Percentiles rank a stretch among this genome's conserved stretches.
Evolutionary conservation across 306 rosid species (phyloP).

Genomic region (Cajanus cajan): DNA sequence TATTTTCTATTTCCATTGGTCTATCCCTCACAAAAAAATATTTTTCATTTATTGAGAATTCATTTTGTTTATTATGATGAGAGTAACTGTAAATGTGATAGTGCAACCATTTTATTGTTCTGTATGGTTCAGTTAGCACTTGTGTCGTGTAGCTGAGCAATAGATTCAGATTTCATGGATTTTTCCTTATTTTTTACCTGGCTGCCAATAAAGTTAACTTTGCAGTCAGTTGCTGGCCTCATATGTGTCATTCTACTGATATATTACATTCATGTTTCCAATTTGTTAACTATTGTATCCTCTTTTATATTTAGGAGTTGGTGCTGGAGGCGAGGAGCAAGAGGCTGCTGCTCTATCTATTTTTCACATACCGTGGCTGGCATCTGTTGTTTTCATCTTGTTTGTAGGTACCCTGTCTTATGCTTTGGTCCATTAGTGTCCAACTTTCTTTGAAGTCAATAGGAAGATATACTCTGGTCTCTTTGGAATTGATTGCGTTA

Average conservation of each 20-base stretch:
- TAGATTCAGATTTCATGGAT: neutral
- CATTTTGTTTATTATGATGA: neutral
- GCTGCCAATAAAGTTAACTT: slow-evolving; percentile 1
- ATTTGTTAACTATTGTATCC: neutral
- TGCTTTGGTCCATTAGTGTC: neutral
- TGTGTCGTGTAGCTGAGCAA: neutral
- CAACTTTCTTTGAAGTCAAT: neutral
- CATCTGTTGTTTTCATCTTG: slow-evolving; percentile 73
- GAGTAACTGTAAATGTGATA: neutral
- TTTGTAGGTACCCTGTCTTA: slow-evolving; percentile 92
- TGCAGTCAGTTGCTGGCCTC: neutral
- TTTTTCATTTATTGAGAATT: slow-evolving; percentile 8
- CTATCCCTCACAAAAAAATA: neutral
- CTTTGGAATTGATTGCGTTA: slow-evolving; percentile 7
- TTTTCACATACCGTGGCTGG: slow-evolving; percentile 87
- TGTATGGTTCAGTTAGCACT: neutral
- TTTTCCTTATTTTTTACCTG: slow-evolving; percentile 2
- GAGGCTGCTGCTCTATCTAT: slow-evolving; percentile 69
- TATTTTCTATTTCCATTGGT: neutral
- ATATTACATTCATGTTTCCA: neutral
- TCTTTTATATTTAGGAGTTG: slow-evolving; percentile 70
- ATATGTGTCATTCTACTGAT: neutral
- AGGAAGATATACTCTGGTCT: neutral
- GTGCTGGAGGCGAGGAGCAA: slow-evolving; percentile 99
- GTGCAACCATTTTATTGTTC: neutral